Conservation (phyloP, 2,329 filamentous ascomycete species). For the Shiraia bambusicola region DNA sequence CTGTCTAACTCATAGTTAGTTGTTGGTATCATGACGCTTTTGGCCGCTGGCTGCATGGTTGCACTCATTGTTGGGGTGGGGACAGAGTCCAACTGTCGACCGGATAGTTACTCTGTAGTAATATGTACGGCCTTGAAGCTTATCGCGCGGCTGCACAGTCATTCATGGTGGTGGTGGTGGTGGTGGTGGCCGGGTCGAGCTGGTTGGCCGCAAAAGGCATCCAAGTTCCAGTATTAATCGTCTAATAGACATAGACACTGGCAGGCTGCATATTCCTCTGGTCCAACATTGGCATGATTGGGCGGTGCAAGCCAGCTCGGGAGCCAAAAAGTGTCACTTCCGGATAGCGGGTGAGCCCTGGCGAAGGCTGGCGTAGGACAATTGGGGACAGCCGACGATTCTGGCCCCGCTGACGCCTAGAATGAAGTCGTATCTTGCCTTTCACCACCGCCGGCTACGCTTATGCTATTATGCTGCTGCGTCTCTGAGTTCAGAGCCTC, state of each 20-base stretch:
- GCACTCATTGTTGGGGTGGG: too few relatives aligned
- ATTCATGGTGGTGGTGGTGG: too few relatives aligned
- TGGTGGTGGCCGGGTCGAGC: too few relatives aligned
- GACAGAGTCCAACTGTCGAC: neutral
- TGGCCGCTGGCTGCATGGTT: too few relatives aligned
- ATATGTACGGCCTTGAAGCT: too few relatives aligned
- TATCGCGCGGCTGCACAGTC: too few relatives aligned
- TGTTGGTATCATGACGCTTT: conserved; percentile 12
- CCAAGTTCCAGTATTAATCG: too few relatives aligned
- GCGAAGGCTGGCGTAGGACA: conserved; percentile 34
- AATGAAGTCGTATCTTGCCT: conserved; percentile 24
- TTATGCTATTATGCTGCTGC: neutral
- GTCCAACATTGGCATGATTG: conserved; percentile 37
- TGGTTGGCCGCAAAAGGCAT: too few relatives aligned
- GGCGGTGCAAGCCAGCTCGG: conserved; percentile 24
- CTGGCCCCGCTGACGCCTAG: conserved; percentile 38
- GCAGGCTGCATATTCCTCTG: conserved; percentile 14
- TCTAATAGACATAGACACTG: neutral
- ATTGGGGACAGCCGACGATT: conserved; percentile 25
- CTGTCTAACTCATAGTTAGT: neutral
- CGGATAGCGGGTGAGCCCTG: conserved; percentile 26
- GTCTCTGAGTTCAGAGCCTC: neutral
- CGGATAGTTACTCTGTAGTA: too few relatives aligned
- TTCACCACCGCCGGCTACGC: conserved; percentile 13
- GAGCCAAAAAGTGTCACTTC: conserved; percentile 25